Evolutionary conservation across 129 eudicot species (phyloP).

Genomic region (Lactuca sativa): DNA sequence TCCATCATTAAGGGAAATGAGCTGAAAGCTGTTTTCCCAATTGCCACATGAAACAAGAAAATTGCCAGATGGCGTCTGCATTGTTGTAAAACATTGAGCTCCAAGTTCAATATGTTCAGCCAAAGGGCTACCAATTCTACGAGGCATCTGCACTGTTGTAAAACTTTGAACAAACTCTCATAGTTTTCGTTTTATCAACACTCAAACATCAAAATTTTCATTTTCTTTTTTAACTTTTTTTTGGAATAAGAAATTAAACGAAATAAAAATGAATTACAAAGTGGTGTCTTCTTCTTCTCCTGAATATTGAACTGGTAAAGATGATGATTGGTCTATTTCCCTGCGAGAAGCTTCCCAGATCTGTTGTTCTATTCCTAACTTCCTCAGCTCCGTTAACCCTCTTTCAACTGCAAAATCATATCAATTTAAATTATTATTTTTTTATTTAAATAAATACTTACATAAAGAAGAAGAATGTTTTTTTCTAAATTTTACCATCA

Average conservation of each 20-base stretch:
- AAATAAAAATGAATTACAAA: slow-evolving; percentile 19
- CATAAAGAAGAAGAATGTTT: too few relatives aligned
- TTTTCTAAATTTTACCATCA: too few relatives aligned
- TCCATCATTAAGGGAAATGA: too few relatives aligned
- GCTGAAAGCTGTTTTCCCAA: too few relatives aligned
- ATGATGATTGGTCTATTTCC: slow-evolving; percentile 67
- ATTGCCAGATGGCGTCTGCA: too few relatives aligned
- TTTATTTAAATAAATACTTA: too few relatives aligned
- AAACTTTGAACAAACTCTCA: slow-evolving; percentile 30
- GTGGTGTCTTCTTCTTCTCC: slow-evolving; percentile 50
- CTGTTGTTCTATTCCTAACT: slow-evolving; percentile 88
- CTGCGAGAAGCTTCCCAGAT: slow-evolving; percentile 98
- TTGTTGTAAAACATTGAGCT: too few relatives aligned
- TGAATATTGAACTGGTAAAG: slow-evolving; percentile 31
- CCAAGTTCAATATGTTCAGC: too few relatives aligned
- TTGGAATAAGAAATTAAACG: slow-evolving; percentile 1
- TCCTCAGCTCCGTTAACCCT: slow-evolving; percentile 75
- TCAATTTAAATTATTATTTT: too few relatives aligned
- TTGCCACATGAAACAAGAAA: too few relatives aligned
- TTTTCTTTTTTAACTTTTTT: slow-evolving; percentile 7
- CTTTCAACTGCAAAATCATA: slow-evolving; percentile 63
- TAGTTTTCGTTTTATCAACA: slow-evolving; percentile 28
- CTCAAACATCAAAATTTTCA: slow-evolving; percentile 32
- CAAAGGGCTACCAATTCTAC: too few relatives aligned
- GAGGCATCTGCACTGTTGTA: too few relatives aligned